phyloP scores from a whole-genome alignment of 169 alveolate species.

The Cryptosporidium baileyi region DNA sequence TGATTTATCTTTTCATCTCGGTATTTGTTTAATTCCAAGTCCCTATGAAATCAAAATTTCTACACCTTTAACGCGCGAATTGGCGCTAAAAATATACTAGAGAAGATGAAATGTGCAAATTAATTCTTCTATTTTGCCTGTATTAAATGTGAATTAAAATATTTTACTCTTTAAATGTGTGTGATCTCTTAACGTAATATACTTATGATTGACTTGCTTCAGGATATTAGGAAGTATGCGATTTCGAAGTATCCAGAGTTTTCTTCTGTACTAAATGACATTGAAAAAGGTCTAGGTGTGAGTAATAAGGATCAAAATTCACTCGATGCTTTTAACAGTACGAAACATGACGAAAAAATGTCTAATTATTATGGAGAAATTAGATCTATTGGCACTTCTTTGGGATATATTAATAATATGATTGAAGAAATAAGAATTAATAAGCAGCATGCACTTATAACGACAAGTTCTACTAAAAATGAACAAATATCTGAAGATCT shows the following conservation, averaged over 20 bases:
- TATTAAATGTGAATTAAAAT: background rate
- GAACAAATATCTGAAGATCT: conserved; percentile 50
- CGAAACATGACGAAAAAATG: conserved; percentile 20
- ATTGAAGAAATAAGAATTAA: conserved; percentile 33
- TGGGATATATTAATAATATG: conserved; percentile 32
- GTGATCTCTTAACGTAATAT: background rate
- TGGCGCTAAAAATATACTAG: too few species aligned
- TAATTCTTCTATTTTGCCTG: too few species aligned
- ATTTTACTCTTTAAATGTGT: background rate
- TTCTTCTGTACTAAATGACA: background rate
- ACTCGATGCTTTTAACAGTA: background rate
- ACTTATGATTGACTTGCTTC: conserved; percentile 46
- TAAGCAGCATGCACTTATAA: conserved; percentile 55
- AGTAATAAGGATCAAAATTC: background rate
- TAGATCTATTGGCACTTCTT: conserved; percentile 54
- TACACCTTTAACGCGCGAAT: too few species aligned
- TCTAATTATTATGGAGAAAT: conserved; percentile 53
- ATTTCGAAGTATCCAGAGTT: conserved; percentile 30
- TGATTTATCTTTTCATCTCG: too few species aligned
- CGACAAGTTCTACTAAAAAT: conserved; percentile 48
- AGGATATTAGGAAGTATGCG: conserved; percentile 45
- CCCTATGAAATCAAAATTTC: background rate
- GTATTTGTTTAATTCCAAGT: background rate
- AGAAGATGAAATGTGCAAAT: too few species aligned
- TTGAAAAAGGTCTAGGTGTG: conserved; percentile 8